Evolutionary conservation across 331 rosid genomes (phyloP), one percentile per base, ranked within the genome.

Genomic region (Telfairia occidentalis): DNA sequence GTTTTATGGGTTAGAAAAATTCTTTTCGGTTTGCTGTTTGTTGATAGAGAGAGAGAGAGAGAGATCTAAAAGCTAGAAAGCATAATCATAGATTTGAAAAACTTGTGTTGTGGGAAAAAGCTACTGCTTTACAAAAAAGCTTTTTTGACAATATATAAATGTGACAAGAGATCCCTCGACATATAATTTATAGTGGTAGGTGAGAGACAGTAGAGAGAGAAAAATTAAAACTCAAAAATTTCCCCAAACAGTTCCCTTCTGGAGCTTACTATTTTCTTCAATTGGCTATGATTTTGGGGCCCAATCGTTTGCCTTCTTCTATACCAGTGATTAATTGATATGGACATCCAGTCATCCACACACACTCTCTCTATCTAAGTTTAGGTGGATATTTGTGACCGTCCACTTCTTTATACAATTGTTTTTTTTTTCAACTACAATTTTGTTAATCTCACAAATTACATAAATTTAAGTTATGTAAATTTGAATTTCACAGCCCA

Each of bases 1-100:
- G 18, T 2, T 42, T 23, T 30, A 13, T 58, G 49, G 35, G 12
- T 37, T 64, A 19, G 12, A 59, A 38, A 29, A 65, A 11, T 35
- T 19, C 34, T 10, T 42, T 83, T 85, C 74, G 81, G 83, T 83
- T 81, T 55, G 73, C 34, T 67, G 69, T 59, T 40, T 65, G 69
- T 55, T 76, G 54, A 29, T n/a, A 80, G 77, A 59, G 65, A 63
- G 52, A 75, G 48, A 75, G 71, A 32, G 52, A 23, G 23, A 42
- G 18, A 60, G 11, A 60, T 16, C 6, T 16, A 60, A 57, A 57
- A 60, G 69, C 42, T 59, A 77, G 66, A 69, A 69, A 43, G 74
- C 83, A 81, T 75, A 71, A 82, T 83, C 78, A 73, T 78, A 76
- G 69, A 76, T 69, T 83, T 83, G 81, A 82, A 85, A 87, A 87